phyloP scores from a whole-genome alignment of 495 filamentous ascomycete genomes.

The Aspergillus diversus region DNA sequence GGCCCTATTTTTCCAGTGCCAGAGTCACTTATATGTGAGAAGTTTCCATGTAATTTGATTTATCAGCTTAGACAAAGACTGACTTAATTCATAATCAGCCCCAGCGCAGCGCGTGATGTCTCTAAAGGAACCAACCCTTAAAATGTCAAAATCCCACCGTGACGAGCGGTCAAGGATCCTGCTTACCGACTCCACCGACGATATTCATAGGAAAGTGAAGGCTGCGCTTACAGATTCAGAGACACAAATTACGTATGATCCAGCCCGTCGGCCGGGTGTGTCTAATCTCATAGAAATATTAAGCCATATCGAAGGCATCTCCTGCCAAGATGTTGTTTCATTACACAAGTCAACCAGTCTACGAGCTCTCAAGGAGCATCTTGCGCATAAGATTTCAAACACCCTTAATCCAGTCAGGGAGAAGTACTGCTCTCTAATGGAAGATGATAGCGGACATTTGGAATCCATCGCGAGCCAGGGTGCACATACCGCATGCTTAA shows the following conservation, averaged over 20 bases:
- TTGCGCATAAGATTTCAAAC: constrained; percentile 56
- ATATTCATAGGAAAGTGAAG: constrained; percentile 68
- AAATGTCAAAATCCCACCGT: constrained; percentile 91
- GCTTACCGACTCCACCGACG: constrained; percentile 66
- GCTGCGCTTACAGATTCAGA: constrained; percentile 77
- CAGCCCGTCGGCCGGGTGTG: constrained; percentile 71
- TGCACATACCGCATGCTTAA: constrained; percentile 59
- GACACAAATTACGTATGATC: constrained; percentile 70
- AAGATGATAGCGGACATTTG: constrained; percentile 54
- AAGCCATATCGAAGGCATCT: constrained; percentile 61
- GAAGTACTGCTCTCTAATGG: constrained; percentile 58
- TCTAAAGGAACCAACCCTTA: constrained; percentile 69
- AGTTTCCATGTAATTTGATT: not conserved
- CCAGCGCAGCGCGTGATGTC: constrained; percentile 88
- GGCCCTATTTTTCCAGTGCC: constrained; percentile 66
- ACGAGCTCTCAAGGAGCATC: constrained; percentile 65
- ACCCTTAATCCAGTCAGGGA: constrained; percentile 64
- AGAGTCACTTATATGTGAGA: constrained; percentile 74
- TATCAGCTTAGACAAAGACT: constrained; percentile 4
- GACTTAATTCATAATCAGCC: constrained; percentile 44
- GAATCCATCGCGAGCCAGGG: constrained; percentile 64
- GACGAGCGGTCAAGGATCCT: constrained; percentile 75
- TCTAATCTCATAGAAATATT: constrained; percentile 83
- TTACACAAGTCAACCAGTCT: constrained; percentile 56
- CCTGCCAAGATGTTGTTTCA: constrained; percentile 58